Conservation (phyloP, 1,284 basidiomycete species). For the Grifola frondosa region DNA sequence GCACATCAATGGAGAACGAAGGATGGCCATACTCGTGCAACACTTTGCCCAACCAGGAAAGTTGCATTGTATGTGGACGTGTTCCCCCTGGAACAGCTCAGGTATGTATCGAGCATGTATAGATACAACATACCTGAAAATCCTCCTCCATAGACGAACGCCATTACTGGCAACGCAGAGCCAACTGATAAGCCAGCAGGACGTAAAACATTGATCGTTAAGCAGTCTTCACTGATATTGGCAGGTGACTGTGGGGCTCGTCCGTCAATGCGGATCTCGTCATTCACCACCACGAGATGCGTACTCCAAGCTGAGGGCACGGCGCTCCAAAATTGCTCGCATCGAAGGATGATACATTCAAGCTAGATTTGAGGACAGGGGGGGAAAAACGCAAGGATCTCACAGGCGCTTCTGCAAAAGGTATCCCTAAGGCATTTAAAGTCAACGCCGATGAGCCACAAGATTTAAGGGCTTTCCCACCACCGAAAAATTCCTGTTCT, state of each 20-base stretch:
- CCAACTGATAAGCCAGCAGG: conserved; percentile 32
- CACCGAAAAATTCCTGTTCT: conserved; percentile 22
- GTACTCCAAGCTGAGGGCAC: conserved; percentile 19
- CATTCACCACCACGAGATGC: not conserved
- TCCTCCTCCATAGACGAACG: conserved; percentile 32
- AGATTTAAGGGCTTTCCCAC: conserved; percentile 2
- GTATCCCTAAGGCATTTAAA: conserved; percentile 23
- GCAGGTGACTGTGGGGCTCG: too few relatives aligned
- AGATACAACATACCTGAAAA: too few relatives aligned
- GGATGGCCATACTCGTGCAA: too few relatives aligned
- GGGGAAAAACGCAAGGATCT: conserved; percentile 24
- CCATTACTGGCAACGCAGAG: conserved; percentile 38
- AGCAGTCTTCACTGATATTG: conserved; percentile 44
- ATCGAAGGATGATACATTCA: conserved; percentile 13
- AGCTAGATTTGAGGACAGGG: conserved; percentile 13
- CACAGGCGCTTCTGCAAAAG: conserved; percentile 30
- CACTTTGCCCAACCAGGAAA: too few relatives aligned
- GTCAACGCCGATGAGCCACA: too few relatives aligned
- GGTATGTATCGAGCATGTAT: too few relatives aligned
- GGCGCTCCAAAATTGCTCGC: conserved; percentile 22
- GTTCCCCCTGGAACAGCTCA: too few relatives aligned
- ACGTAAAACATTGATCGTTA: conserved; percentile 47
- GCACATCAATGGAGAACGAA: too few relatives aligned
- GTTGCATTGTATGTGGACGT: too few relatives aligned
- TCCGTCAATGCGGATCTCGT: too few relatives aligned